Base-by-base conservation (phyloP, 352 stramenopile genomes). In the Phytophthora fragariaefolia region DNA sequence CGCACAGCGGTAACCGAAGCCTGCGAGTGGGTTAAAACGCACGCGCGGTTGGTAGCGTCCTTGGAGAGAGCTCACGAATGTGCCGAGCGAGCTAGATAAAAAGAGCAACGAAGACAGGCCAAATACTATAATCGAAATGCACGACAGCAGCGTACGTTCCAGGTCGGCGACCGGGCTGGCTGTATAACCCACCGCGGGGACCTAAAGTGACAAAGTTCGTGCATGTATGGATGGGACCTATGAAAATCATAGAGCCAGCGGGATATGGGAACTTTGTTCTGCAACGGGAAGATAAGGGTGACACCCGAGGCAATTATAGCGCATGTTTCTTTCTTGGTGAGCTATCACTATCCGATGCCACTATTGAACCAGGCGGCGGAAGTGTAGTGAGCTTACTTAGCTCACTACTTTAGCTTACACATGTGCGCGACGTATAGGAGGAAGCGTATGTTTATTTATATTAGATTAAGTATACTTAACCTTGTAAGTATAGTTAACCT, bases 251-350 rank as follows among this genome's bases (percentile, higher is more conserved):
- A 2, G 51, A 58, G 17, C 8, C 51, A 2, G 51, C 36, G 7
- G 51, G 51, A 10, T 59, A 50, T 12, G 38, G 46, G 13, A 49
- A 61, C 26, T 52, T 53, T 18, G 1, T 40, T 6, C 23, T 61
- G 6, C 23, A 13, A 9, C 17, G 54, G 10, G 23, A 53, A 9
- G 40, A 61, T 26, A 52, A 18, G 40, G 30, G 22, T n/a, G 53
- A 8, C 1, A 40, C 1, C 12, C 27, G 42, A 52, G 6, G 18
- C 15, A 27, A 15, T 46, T 7, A 53, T 62, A 17, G 54, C 28
- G 1, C 54, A 62, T 36, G 30, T 38, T 4, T 62, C 24, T 1
- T 52, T 62, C n/a, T 10, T 50, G 5, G 38, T 60, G 42, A 60
- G 23, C 26, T 60, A 51, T 17, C 52, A 49, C n/a, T 51, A 18